Evolutionary conservation across 139 green algal species (phyloP).

Genomic region (Coelastrella sp.): DNA sequence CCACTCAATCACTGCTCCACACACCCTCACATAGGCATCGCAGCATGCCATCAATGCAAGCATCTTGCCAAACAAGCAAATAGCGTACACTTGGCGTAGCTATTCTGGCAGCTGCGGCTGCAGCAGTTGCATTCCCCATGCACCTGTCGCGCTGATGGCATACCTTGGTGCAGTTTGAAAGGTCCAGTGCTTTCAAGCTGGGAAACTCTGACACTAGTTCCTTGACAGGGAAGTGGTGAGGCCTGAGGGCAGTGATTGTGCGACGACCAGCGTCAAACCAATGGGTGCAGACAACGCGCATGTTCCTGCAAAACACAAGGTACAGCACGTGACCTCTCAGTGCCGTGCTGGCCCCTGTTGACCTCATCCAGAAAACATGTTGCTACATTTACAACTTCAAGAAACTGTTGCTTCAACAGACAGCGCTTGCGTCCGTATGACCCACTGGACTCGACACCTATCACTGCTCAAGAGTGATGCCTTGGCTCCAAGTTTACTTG

Average conservation of each 20-base stretch:
- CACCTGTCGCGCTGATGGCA: background rate
- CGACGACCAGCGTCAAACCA: conserved; percentile 33
- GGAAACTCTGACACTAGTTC: conserved; percentile 13
- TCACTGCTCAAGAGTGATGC: too few species aligned
- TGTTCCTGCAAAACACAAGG: background rate
- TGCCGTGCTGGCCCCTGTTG: background rate
- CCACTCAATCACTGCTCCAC: background rate
- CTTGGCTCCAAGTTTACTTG: background rate
- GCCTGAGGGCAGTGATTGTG: conserved; percentile 5
- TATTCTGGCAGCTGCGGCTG: background rate
- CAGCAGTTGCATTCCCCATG: background rate
- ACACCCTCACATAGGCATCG: background rate
- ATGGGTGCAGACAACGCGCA: conserved; percentile 33
- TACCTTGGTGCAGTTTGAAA: conserved; percentile 48
- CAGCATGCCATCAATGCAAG: background rate
- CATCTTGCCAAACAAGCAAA: background rate
- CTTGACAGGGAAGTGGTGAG: conserved; percentile 2
- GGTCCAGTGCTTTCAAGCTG: conserved; percentile 35
- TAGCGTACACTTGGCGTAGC: too few species aligned
- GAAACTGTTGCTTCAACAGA: too few species aligned
- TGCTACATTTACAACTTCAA: background rate
- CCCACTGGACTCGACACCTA: background rate
- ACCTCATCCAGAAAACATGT: background rate
- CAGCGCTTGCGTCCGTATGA: too few species aligned
- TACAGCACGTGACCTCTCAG: background rate